A percentile compares a stretch with the other conserved stretches of the same genome.
Evolutionary conservation across 306 rosid genomes (phyloP).

Genomic region (Rosa persica): DNA sequence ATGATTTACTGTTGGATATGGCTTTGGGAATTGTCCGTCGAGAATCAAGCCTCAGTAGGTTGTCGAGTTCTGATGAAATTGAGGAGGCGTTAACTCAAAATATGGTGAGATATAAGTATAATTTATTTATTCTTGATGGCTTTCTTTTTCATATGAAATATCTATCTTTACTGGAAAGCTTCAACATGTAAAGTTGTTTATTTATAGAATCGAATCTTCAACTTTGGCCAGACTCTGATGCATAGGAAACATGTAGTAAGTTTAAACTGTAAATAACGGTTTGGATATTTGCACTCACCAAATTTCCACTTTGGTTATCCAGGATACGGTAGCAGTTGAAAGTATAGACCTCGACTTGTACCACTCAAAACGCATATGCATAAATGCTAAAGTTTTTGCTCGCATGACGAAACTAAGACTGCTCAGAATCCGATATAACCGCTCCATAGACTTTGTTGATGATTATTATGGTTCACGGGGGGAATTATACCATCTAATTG

Average conservation of each 20-base stretch:
- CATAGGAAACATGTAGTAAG: background rate
- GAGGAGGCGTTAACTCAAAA: slow-evolving; percentile 22
- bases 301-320: background rate
- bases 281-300: background rate
- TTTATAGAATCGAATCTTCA: background rate
- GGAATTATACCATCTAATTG: background rate
- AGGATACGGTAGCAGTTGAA: slow-evolving; percentile 24
- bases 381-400: slow-evolving; percentile 30
- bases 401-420: slow-evolving; percentile 22
- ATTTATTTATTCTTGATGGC: background rate
- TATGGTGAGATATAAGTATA: background rate
- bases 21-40: slow-evolving; percentile 30
- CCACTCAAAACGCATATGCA: background rate
- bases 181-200: too few species aligned
- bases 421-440: background rate
- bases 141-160: background rate
- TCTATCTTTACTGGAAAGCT: background rate
- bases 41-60: slow-evolving; percentile 21
- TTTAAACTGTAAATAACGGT: background rate
- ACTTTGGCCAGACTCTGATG: background rate
- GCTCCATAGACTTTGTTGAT: background rate
- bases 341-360: background rate
- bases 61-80: slow-evolving; percentile 23
- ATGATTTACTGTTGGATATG: slow-evolving; percentile 38
- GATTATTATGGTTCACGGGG: background rate